These are phyloP conservation scores for Capsicum baccatum DNA, from an alignment of 257 asterid species.

Conservation along the genomic window DNA sequence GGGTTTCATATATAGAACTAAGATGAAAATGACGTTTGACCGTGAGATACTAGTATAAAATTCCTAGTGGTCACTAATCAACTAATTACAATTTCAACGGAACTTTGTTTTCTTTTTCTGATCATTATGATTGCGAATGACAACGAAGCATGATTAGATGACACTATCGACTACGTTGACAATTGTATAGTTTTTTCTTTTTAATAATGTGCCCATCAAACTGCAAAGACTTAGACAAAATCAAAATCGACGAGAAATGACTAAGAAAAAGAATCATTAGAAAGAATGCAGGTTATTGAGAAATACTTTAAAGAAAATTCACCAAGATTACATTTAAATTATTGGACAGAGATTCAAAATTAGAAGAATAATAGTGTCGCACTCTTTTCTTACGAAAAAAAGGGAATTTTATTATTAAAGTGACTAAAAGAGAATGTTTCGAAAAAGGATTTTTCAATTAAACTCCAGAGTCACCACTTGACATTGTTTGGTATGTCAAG, in stretches of 20 bases:
- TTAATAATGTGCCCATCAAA: not conserved
- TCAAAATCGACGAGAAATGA: not conserved
- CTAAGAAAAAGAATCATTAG: not conserved
- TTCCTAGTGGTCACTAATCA: not conserved
- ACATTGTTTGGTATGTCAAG: no score
- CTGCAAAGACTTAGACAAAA: not conserved
- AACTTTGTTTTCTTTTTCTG: not conserved
- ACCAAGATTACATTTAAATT: no score
- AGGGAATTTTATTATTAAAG: no score
- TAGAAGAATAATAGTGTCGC: no score
- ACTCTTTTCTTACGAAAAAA: no score
- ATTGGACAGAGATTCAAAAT: no score
- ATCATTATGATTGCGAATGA: not conserved
- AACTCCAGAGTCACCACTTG: no score
- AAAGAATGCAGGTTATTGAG: not conserved
- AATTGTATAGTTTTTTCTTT: not conserved
- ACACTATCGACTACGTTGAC: not conserved
- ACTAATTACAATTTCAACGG: not conserved
- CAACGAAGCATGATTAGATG: not conserved
- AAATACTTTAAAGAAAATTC: no score
- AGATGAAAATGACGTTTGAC: not conserved
- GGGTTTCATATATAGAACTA: constrained; percentile 7
- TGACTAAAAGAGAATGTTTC: no score
- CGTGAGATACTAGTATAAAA: not conserved
- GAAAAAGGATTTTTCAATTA: no score